Conservation (phyloP, 1,139 yeast genomes). For the Debaryomycetaceae sp. region DNA sequence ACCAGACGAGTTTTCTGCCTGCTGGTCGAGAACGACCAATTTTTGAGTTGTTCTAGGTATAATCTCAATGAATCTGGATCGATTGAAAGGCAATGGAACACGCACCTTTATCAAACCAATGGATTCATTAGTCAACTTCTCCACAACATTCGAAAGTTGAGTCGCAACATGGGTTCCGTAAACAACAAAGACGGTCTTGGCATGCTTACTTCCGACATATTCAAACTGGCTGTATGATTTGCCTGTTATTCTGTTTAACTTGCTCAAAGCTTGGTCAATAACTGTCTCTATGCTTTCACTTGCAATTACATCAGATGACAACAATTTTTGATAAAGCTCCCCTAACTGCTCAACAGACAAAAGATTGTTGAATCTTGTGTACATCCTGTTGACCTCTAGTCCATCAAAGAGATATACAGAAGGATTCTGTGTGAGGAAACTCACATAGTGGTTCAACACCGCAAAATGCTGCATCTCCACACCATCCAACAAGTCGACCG, state of each 20-base stretch:
- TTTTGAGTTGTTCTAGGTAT: conserved; percentile 59
- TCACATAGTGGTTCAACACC: conserved; percentile 62
- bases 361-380: conserved; percentile 46
- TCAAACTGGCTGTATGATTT: conserved; percentile 65
- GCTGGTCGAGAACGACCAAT: conserved; percentile 65
- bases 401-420: conserved; percentile 80
- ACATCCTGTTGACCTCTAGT: conserved; percentile 58
- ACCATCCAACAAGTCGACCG: conserved; percentile 48
- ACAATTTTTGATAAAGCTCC: conserved; percentile 37
- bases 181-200: conserved; percentile 71
- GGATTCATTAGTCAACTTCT: conserved; percentile 26
- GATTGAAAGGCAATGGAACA: conserved; percentile 75
- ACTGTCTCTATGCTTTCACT: conserved; percentile 36
- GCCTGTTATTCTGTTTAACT: conserved; percentile 58
- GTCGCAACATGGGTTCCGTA: conserved; percentile 71
- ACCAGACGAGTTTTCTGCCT: conserved; percentile 27
- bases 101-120: conserved; percentile 72
- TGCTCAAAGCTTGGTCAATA: conserved; percentile 37
- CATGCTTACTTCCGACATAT: conserved; percentile 58
- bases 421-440: conserved; percentile 52
- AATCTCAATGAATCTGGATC: conserved; percentile 52
- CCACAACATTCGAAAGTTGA: conserved; percentile 47
- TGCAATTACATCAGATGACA: conserved; percentile 20
- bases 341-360: conserved; percentile 46
- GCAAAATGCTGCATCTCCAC: conserved; percentile 67